Conservation (phyloP, 345 rosid species). For the Lepidium sativum region DNA sequence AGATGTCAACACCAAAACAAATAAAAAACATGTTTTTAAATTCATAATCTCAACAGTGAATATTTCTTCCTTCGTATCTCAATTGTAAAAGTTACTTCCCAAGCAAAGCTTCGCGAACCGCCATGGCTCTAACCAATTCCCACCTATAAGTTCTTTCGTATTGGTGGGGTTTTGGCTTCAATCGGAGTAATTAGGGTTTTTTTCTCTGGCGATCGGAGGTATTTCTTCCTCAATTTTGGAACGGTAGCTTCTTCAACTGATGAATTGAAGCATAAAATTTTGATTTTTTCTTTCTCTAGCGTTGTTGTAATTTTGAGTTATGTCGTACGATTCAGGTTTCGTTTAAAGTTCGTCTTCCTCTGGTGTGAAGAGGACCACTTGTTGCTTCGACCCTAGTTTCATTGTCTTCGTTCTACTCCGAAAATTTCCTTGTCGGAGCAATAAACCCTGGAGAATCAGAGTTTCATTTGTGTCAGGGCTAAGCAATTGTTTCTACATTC, state of each 20-base stretch:
- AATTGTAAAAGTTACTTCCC: conserved; percentile 1
- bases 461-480: conserved; percentile 35
- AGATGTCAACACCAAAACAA: background rate
- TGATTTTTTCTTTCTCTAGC: background rate
- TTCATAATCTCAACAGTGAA: background rate
- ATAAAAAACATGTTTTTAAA: background rate
- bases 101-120: conserved; percentile 1
- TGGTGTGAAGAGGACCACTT: conserved; percentile 7
- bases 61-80: background rate
- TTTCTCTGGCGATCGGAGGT: conserved; percentile 1
- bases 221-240: background rate
- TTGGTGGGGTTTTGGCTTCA: background rate
- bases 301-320: background rate
- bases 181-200: conserved; percentile 14
- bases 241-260: background rate
- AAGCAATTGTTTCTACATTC: conserved; percentile 38
- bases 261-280: background rate
- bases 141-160: background rate
- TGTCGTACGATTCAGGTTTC: conserved; percentile 3
- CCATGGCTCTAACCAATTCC: background rate
- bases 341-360: background rate
- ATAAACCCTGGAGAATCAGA: conserved; percentile 55
- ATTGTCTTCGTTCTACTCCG: background rate
- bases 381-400: conserved; percentile 5
- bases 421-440: background rate